Evolutionary conservation across 129 eudicot species (phyloP).

Genomic region (Arctium lappa): DNA sequence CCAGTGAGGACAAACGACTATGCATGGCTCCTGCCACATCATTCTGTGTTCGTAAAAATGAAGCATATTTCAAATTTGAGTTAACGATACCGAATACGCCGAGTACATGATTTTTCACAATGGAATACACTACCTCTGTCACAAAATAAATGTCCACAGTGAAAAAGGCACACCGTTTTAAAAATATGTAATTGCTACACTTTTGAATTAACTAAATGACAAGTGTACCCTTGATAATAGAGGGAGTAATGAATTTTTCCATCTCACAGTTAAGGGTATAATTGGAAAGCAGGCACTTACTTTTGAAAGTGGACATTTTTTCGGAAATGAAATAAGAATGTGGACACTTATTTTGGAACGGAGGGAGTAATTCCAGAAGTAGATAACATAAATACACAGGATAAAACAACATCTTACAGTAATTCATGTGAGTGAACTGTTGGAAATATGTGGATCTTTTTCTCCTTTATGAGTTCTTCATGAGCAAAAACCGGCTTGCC

Average conservation of each 20-base stretch:
- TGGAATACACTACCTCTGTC: not conserved
- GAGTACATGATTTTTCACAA: not conserved
- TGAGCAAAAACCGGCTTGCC: constrained; percentile 69
- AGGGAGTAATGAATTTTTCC: not conserved
- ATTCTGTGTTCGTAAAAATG: constrained; percentile 34
- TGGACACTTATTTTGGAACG: not conserved
- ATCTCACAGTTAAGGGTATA: not conserved
- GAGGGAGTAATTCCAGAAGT: not conserved
- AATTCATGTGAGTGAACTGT: constrained; percentile 57
- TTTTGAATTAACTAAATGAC: not conserved
- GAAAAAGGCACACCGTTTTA: not conserved
- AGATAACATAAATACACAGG: not conserved
- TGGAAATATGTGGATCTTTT: constrained; percentile 64
- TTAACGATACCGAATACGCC: not conserved
- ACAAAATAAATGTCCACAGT: not conserved
- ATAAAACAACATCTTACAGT: constrained; percentile 48
- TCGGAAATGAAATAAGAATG: not conserved
- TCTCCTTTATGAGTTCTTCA: constrained; percentile 59
- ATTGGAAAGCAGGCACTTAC: not conserved
- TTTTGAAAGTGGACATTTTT: not conserved
- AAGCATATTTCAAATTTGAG: not conserved
- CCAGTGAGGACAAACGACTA: constrained; percentile 94
- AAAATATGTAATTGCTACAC: not conserved
- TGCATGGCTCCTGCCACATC: constrained; percentile 95
- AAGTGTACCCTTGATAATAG: not conserved